Base-by-base conservation (phyloP, 2,329 filamentous ascomycete species). In the Diaporthe batatas region DNA sequence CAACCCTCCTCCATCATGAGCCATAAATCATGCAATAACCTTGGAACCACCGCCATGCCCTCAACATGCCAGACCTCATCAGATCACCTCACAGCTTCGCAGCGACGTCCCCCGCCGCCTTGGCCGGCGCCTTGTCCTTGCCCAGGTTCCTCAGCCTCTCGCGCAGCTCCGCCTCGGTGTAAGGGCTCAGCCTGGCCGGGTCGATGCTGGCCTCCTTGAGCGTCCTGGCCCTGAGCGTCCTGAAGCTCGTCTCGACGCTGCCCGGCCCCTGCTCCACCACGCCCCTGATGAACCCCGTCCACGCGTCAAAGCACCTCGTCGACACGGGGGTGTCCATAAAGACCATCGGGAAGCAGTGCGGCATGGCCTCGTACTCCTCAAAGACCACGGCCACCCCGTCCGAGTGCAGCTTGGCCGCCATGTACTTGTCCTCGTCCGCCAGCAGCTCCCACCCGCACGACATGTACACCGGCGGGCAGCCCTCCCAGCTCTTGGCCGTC, bases 351-450 rank as follows among this genome's bases (percentile, higher is more conserved):
- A 94, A 96, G 76, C 89, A 90, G 81, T 95, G 93, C 70, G 94
- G 93, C 93, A 96, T 96, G 3, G 90, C 92, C 80, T 95, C 91
- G 79, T 91, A 96, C 81, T 94, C 89, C 79, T 93, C 90, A 77
- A 91, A 92, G 4, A 89, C 85, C 0, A 95, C 88, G 0, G 78
- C 78, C 0, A 92, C 91, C 6, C 89, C 90, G 58, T 92, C 88
- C 10, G 77, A 75, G 21, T 84, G 84, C 14, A 93, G 84, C 51
- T 86, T 85, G 53, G 83, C 81, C 0, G 91, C 92, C 2, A 94
- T 79, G 68, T 89, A 89, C 75, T 86, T 86, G 73, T 86, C 87
- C 80, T 95, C 93, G 79, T 94, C 92, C 1, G 88, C 84, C 12
- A 96, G 84, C 76, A 92, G 86, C 82, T 96, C 94, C 84, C 93